These are phyloP conservation scores for Mortierella polycephala DNA, from an alignment of 371 early-diverging fungal species.

Conservation along the genomic window DNA sequence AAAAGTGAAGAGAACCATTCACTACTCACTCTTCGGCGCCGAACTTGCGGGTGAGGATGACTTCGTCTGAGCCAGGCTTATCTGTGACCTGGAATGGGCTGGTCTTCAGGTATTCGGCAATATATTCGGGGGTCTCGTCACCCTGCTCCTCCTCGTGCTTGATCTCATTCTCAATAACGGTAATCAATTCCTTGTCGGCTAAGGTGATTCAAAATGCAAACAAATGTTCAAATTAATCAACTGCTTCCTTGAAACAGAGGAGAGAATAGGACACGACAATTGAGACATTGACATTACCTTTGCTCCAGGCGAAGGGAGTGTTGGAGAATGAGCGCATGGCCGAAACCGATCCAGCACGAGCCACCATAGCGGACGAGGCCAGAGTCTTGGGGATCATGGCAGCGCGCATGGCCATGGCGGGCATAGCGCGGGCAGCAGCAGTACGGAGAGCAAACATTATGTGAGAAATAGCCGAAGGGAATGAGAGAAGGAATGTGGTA, in stretches of 20 bases:
- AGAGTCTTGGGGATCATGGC: constrained; percentile 26
- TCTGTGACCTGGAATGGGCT: constrained; percentile 89
- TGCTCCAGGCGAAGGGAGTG: constrained; percentile 41
- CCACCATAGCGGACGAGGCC: constrained; percentile 28
- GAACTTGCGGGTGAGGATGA: constrained; percentile 82
- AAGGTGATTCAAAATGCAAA: constrained; percentile 62
- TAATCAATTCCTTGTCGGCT: constrained; percentile 77
- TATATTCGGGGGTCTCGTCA: constrained; percentile 71
- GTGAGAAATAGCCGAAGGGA: neutral
- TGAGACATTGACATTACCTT: constrained; percentile 20
- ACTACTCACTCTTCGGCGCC: constrained; percentile 87
- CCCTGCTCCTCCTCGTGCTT: constrained; percentile 83
- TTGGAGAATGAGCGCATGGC: constrained; percentile 44
- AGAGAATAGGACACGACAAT: too few relatives aligned
- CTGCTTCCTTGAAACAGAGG: too few relatives aligned
- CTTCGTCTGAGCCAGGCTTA: constrained; percentile 83
- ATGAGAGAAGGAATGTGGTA: neutral
- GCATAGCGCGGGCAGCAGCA: constrained; percentile 48
- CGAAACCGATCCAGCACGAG: constrained; percentile 40
- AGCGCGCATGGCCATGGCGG: constrained; percentile 51
- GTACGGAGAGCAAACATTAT: constrained; percentile 52
- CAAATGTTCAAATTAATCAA: too few relatives aligned
- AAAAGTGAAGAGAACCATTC: neutral
- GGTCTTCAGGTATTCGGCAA: constrained; percentile 79
- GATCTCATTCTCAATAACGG: constrained; percentile 82